Percentiles rank a stretch among this genome's conserved stretches.
Evolutionary conservation across 495 filamentous ascomycete species (phyloP).

Genomic region (Hypoxylon fuscum): DNA sequence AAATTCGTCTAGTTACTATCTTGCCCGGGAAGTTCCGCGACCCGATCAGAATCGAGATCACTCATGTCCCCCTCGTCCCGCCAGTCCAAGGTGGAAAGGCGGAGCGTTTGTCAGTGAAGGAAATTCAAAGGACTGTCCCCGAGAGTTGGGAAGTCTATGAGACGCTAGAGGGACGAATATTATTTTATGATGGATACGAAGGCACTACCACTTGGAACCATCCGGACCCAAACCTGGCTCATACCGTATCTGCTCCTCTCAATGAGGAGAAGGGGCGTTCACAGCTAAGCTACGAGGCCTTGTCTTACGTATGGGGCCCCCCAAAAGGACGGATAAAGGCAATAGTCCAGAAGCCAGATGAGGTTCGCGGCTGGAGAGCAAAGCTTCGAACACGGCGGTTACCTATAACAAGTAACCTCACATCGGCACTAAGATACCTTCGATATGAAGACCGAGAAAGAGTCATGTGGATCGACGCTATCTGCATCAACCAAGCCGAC

Average conservation of each 20-base stretch:
- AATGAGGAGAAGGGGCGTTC: not conserved
- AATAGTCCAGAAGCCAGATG: not conserved
- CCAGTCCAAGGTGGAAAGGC: not conserved
- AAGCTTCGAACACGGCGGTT: not conserved
- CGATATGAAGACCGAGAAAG: slow-evolving; percentile 13
- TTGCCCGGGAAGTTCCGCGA: slow-evolving; percentile 20
- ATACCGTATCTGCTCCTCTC: slow-evolving; percentile 2
- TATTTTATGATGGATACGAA: slow-evolving; percentile 5
- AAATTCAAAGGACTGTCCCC: slow-evolving; percentile 11
- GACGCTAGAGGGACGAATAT: slow-evolving; percentile 15
- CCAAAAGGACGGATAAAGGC: not conserved
- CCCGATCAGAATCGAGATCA: slow-evolving; percentile 23
- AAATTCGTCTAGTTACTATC: slow-evolving; percentile 28
- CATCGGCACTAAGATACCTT: slow-evolving; percentile 13
- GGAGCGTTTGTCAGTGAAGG: slow-evolving; percentile 3
- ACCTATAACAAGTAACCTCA: slow-evolving; percentile 6
- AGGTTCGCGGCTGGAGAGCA: not conserved
- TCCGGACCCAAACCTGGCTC: slow-evolving; percentile 14
- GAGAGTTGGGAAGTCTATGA: slow-evolving; percentile 8
- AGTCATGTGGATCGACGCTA: slow-evolving; percentile 40
- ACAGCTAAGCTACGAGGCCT: slow-evolving; percentile 12
- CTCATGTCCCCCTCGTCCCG: slow-evolving; percentile 11
- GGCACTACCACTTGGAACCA: slow-evolving; percentile 14
- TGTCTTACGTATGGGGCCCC: slow-evolving; percentile 27
- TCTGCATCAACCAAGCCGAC: slow-evolving; percentile 46